Conservation (phyloP, 2,329 filamentous ascomycete species). For the Pseudocercospora pini-densiflorae region DNA sequence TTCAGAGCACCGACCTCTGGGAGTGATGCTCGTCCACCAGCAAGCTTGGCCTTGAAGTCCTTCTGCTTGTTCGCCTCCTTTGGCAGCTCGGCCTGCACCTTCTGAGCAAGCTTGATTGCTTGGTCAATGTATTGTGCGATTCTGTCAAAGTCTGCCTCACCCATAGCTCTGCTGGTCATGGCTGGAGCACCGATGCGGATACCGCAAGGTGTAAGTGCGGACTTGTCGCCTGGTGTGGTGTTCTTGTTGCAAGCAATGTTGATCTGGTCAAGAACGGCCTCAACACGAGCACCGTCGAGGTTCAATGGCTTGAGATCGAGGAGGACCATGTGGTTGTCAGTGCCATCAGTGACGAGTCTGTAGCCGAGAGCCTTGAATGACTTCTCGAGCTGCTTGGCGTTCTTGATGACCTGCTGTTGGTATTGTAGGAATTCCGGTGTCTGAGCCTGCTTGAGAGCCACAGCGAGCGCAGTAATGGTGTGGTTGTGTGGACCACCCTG, state of each 20-base stretch:
- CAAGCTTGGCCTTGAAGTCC: slow-evolving; percentile 96
- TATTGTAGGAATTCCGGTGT: slow-evolving; percentile 90
- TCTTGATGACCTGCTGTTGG: slow-evolving; percentile 88
- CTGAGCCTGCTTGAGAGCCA: slow-evolving; percentile 92
- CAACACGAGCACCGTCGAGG: slow-evolving; percentile 92
- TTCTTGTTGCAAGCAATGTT: slow-evolving; percentile 99
- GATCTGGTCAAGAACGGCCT: slow-evolving; percentile 95
- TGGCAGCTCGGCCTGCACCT: slow-evolving; percentile 80
- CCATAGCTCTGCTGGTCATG: slow-evolving; percentile 96
- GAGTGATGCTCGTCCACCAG: slow-evolving; percentile 65
- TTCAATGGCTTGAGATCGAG: slow-evolving; percentile 81
- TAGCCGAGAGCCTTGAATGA: slow-evolving; percentile 81
- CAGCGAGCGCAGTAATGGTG: slow-evolving; percentile 95
- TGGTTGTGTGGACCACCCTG: slow-evolving; percentile 99
- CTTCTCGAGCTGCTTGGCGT: slow-evolving; percentile 87
- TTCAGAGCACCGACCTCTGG: slow-evolving; percentile 79
- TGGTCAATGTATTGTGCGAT: slow-evolving; percentile 89
- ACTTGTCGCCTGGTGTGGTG: slow-evolving; percentile 96
- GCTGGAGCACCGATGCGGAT: slow-evolving; percentile 96
- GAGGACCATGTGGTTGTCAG: slow-evolving; percentile 97
- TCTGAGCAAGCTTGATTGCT: slow-evolving; percentile 86
- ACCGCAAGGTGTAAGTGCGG: slow-evolving; percentile 89
- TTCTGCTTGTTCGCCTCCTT: slow-evolving; percentile 99
- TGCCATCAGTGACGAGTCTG: slow-evolving; percentile 93
- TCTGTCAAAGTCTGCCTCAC: slow-evolving; percentile 86